These are phyloP conservation scores for Paecilomyces sp. DNA, from an alignment of 2,329 filamentous ascomycete species.

Conservation along the genomic window DNA sequence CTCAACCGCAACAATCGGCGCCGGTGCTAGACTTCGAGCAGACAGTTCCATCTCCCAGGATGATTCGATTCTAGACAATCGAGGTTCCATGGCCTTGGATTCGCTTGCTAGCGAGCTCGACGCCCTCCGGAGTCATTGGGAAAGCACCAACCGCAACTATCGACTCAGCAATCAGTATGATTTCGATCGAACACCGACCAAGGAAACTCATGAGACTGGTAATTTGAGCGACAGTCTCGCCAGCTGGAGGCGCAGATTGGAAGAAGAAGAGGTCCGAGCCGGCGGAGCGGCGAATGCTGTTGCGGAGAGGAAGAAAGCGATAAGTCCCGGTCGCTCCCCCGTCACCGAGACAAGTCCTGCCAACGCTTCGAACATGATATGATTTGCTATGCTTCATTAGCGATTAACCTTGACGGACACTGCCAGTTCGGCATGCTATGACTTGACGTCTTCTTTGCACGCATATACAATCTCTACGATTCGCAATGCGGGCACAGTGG, in stretches of 20 bases:
- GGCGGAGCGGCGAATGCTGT: conserved; percentile 12
- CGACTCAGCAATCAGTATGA: conserved; percentile 84
- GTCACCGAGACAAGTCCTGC: not conserved
- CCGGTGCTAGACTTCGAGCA: conserved; percentile 27
- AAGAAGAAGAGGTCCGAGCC: conserved; percentile 45
- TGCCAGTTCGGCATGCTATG: not conserved
- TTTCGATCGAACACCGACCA: conserved; percentile 58
- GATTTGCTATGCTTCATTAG: conserved; percentile 10
- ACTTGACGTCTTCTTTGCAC: not conserved
- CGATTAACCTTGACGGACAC: not conserved
- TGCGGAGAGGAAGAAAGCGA: conserved; percentile 17
- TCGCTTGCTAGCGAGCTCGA: conserved; percentile 89
- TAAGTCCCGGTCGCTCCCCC: conserved; percentile 3
- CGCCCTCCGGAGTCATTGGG: conserved; percentile 84
- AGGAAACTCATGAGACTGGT: conserved; percentile 31
- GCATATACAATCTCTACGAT: not conserved
- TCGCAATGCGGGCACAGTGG: not conserved
- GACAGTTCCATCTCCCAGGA: conserved; percentile 38
- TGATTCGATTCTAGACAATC: conserved; percentile 42
- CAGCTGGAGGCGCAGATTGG: conserved; percentile 73
- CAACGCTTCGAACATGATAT: conserved; percentile 28
- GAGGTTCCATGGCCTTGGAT: conserved; percentile 70
- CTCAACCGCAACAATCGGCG: conserved; percentile 41
- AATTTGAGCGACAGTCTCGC: conserved; percentile 63
- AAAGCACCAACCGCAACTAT: conserved; percentile 92